phyloP scores from a whole-genome alignment of 306 rosid genomes.

The Casuarina glauca region DNA sequence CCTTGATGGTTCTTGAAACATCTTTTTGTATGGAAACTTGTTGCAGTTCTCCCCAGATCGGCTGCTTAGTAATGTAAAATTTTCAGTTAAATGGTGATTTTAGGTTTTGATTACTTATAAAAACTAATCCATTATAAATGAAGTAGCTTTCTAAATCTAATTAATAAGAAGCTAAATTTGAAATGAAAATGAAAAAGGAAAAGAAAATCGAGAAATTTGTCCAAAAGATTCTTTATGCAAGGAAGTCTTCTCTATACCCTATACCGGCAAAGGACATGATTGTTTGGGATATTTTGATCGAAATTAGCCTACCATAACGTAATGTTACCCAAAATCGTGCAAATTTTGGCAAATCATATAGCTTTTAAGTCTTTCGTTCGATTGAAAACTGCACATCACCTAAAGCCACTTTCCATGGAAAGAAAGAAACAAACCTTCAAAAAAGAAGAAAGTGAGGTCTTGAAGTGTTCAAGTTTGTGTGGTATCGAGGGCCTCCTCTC shows the following conservation, averaged over 20 bases:
- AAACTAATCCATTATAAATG: neutral
- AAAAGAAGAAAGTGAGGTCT: constrained; percentile 4
- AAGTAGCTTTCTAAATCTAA: neutral
- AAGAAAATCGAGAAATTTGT: too few species aligned
- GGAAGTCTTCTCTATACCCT: too few species aligned
- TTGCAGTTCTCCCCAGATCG: constrained; percentile 16
- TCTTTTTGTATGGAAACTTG: constrained; percentile 23
- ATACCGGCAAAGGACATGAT: too few species aligned
- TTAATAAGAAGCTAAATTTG: neutral
- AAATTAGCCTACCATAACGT: too few species aligned
- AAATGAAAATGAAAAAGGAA: too few species aligned
- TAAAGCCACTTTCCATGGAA: neutral
- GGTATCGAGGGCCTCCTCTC: constrained; percentile 16
- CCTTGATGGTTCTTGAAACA: constrained; percentile 21
- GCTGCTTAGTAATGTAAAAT: constrained; percentile 22
- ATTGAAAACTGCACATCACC: neutral
- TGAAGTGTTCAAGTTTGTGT: constrained; percentile 8
- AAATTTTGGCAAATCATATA: too few species aligned
- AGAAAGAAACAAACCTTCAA: constrained; percentile 17
- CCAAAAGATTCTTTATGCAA: too few species aligned
- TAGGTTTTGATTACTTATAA: neutral
- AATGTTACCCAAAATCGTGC: too few species aligned
- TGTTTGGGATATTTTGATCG: too few species aligned
- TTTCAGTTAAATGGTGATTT: neutral
- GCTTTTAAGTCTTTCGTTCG: neutral